Percentiles rank a stretch among this genome's conserved stretches.
These are phyloP conservation scores for Coniochaeta ligniaria DNA, from an alignment of 2,329 filamentous ascomycete species.

Conservation along the genomic window DNA sequence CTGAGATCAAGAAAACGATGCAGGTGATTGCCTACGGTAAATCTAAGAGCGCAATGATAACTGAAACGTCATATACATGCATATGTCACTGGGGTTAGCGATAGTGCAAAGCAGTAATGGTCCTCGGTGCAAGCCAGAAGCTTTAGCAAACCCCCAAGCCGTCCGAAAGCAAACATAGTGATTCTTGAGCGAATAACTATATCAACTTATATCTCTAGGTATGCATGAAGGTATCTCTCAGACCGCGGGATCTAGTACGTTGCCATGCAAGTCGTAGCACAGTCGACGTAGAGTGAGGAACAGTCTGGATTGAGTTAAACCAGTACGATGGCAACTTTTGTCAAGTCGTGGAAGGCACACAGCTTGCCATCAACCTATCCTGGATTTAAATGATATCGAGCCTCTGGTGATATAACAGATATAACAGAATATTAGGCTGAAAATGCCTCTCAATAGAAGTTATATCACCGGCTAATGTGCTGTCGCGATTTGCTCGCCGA, in stretches of 20 bases:
- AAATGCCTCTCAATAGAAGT: not conserved
- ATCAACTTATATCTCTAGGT: not conserved
- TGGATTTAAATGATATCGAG: not conserved
- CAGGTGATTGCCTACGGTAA: constrained; percentile 4
- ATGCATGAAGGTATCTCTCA: no score
- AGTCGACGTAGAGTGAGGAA: no score
- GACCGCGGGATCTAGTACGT: no score
- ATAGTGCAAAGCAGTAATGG: constrained; percentile 14
- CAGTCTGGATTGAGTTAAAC: no score
- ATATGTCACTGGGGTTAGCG: no score
- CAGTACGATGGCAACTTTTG: no score
- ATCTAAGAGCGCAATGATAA: no score
- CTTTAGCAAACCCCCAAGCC: constrained; percentile 8
- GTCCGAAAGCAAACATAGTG: not conserved
- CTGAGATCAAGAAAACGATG: constrained; percentile 10
- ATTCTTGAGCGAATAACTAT: not conserved
- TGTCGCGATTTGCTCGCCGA: not conserved
- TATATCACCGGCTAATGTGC: not conserved
- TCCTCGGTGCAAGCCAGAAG: constrained; percentile 13
- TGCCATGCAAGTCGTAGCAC: no score
- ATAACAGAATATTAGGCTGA: not conserved
- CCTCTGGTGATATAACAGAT: not conserved
- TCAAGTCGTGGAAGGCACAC: no score
- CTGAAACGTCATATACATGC: no score
- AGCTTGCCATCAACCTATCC: not conserved